Conservation (phyloP, 1,284 basidiomycete species). For the Stygiomarasmius scandens region DNA sequence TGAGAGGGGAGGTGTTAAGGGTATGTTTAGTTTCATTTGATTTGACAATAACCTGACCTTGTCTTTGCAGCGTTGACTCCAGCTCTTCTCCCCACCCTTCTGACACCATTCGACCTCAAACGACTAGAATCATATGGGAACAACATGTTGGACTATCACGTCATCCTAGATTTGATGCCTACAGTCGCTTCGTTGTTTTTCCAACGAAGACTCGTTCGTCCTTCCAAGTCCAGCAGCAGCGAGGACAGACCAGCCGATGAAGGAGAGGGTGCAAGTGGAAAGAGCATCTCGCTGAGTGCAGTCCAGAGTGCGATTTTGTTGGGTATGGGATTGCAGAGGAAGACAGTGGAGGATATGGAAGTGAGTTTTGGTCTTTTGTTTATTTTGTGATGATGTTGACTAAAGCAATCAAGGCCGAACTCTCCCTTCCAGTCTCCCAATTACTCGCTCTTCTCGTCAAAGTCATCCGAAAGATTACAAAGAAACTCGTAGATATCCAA, state of each 20-base stretch:
- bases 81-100: constrained; percentile 70
- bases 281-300: constrained; percentile 70
- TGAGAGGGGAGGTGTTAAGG: constrained; percentile 41
- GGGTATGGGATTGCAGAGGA: constrained; percentile 90
- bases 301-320: constrained; percentile 90
- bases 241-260: constrained; percentile 29
- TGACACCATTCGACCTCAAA: constrained; percentile 96
- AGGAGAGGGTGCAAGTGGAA: no score
- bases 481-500: constrained; percentile 80
- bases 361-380: constrained; percentile 33
- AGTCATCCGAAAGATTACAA: constrained; percentile 84
- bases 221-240: constrained; percentile 1
- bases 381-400: not conserved
- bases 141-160: constrained; percentile 96
- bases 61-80: constrained; percentile 51
- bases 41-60: not conserved
- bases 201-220: constrained; percentile 58
- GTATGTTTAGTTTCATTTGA: constrained; percentile 31
- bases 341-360: constrained; percentile 89
- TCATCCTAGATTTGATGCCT: constrained; percentile 92
- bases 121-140: constrained; percentile 95
- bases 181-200: constrained; percentile 84
- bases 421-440: constrained; percentile 86
- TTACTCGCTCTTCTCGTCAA: constrained; percentile 92
- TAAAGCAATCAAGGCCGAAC: constrained; percentile 55